Evolutionary conservation across 345 rosid genomes (phyloP).

Genomic region (Combretum micranthum): DNA sequence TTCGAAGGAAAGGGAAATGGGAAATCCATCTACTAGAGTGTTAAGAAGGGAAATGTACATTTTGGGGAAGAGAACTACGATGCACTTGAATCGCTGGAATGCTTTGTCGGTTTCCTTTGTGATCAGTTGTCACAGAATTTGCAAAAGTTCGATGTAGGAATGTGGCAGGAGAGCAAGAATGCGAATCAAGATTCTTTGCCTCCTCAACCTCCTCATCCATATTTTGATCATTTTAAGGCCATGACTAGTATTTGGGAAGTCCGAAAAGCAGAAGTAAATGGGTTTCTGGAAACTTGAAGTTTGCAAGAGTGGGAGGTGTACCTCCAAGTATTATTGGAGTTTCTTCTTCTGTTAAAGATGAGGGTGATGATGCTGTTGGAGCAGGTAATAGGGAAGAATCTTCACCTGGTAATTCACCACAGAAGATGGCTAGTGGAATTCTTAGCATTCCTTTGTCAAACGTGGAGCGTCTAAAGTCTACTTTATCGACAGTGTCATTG

Average conservation of each 20-base stretch:
- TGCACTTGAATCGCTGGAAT: slow-evolving; percentile 47
- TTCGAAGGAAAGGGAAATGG: slow-evolving; percentile 20
- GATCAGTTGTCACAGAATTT: slow-evolving; percentile 57
- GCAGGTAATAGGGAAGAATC: slow-evolving; percentile 45
- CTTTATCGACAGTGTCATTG: slow-evolving; percentile 69
- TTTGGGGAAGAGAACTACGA: slow-evolving; percentile 33
- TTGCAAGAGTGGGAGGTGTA: slow-evolving; percentile 89
- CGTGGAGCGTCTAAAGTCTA: slow-evolving; percentile 83
- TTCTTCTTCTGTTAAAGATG: slow-evolving; percentile 52
- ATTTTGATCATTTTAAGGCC: slow-evolving; percentile 39
- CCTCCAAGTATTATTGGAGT: slow-evolving; percentile 72
- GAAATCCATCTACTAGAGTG: slow-evolving; percentile 11
- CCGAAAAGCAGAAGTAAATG: slow-evolving; percentile 67
- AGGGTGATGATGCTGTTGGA: slow-evolving; percentile 42
- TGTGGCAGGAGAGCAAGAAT: slow-evolving; percentile 33
- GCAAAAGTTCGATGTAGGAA: slow-evolving; percentile 52
- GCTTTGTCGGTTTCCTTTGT: slow-evolving; percentile 41
- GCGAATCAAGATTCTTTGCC: slow-evolving; percentile 21
- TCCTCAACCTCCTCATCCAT: slow-evolving; percentile 16
- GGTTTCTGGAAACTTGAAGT: slow-evolving; percentile 75
- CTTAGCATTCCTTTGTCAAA: slow-evolving; percentile 84
- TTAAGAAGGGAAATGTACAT: slow-evolving; percentile 9
- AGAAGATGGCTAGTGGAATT: slow-evolving; percentile 66
- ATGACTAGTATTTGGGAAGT: slow-evolving; percentile 69
- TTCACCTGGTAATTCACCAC: slow-evolving; percentile 39